phyloP scores from a whole-genome alignment of 2,329 filamentous ascomycete genomes.

The Pseudocercospora ulei region DNA sequence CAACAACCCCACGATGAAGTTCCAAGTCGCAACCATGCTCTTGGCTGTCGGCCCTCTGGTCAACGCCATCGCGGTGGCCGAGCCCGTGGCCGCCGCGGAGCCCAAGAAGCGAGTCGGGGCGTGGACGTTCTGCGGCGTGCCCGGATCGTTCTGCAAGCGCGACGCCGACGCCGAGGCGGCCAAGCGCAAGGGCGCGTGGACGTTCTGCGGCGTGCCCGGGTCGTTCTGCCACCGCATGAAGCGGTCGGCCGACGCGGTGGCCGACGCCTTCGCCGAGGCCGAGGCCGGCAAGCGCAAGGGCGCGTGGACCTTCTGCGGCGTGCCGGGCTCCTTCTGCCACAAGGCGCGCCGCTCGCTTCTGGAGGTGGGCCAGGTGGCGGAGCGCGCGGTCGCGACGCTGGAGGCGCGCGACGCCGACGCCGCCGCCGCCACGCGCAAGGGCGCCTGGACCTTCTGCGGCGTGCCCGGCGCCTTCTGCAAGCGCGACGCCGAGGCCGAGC shows the following conservation, averaged over 20 bases:
- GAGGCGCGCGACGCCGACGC: conserved; percentile 20
- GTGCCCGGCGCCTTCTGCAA: conserved; percentile 29
- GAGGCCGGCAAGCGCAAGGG: conserved; percentile 12
- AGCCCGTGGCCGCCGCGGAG: conserved; percentile 9
- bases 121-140: conserved; percentile 33
- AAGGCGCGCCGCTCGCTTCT: conserved; percentile 40
- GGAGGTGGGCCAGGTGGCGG: conserved; percentile 30
- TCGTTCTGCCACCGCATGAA: conserved; percentile 33
- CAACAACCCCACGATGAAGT: conserved; percentile 28
- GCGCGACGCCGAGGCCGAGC: conserved; percentile 20
- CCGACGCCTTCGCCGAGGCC: conserved; percentile 32
- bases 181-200: neutral
- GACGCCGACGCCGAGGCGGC: conserved; percentile 16
- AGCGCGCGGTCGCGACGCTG: conserved; percentile 17
- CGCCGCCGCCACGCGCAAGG: conserved; percentile 26
- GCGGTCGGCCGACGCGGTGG: conserved; percentile 35
- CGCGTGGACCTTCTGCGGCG: conserved; percentile 33
- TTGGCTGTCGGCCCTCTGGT: conserved; percentile 18
- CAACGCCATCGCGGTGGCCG: conserved; percentile 22
- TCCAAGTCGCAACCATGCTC: conserved; percentile 20
- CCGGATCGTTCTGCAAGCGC: conserved; percentile 26
- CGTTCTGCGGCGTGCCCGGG: conserved; percentile 21
- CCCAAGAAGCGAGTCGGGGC: conserved; percentile 22
- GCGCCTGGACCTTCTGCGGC: conserved; percentile 32
- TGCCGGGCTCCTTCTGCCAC: conserved; percentile 38